phyloP scores from a whole-genome alignment of 108 stramenopile species.

The Skeletonema grethae region DNA sequence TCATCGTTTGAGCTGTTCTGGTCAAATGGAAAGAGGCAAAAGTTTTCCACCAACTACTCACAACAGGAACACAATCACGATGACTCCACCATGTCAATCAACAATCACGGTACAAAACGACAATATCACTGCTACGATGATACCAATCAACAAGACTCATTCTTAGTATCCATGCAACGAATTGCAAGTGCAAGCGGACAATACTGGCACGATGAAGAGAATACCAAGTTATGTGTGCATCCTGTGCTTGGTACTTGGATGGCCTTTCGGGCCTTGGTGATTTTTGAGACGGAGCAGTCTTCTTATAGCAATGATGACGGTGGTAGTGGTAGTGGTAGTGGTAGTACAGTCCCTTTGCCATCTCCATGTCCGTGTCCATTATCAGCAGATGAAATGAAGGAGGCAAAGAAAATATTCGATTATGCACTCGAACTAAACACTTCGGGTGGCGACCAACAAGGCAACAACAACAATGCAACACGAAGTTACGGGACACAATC shows the following conservation, averaged over 20 bases:
- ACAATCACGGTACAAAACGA: not conserved
- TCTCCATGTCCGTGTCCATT: constrained; percentile 39
- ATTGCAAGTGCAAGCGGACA: constrained; percentile 48
- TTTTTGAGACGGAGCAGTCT: constrained; percentile 19
- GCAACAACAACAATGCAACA: constrained; percentile 1
- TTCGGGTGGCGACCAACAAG: not conserved
- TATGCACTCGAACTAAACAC: constrained; percentile 20
- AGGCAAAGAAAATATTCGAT: constrained; percentile 43
- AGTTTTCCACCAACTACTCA: not conserved
- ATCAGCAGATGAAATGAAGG: constrained; percentile 24
- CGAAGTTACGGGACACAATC: constrained; percentile 26
- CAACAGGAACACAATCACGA: not conserved
- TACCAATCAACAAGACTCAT: constrained; percentile 8
- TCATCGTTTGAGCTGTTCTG: constrained; percentile 43
- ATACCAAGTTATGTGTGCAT: constrained; percentile 57
- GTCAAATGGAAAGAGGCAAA: constrained; percentile 40
- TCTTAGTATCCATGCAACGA: constrained; percentile 60
- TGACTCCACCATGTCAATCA: not conserved
- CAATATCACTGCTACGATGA: constrained; percentile 28
- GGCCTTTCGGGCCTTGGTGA: constrained; percentile 52
- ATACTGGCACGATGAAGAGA: constrained; percentile 50
- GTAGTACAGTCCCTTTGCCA: constrained; percentile 16
- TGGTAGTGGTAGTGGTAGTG: not conserved
- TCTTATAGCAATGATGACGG: not conserved
- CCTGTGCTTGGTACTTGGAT: constrained; percentile 57